These are phyloP conservation scores for Cornus suecica DNA, from an alignment of 148 eudicot species.

Conservation along the genomic window DNA sequence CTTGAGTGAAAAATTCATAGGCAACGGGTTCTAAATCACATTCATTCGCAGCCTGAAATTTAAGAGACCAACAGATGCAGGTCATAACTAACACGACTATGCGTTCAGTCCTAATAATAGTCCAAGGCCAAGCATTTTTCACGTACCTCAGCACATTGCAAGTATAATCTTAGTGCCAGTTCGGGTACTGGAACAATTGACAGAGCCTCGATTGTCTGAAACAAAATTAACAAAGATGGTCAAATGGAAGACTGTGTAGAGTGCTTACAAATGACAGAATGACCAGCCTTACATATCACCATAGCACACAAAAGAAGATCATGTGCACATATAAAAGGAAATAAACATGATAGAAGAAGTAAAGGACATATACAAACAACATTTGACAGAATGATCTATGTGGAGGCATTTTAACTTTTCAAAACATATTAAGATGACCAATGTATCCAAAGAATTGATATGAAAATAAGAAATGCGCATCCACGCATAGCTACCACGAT, in stretches of 20 bases:
- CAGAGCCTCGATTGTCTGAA: slow-evolving; percentile 84
- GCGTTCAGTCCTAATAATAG: slow-evolving; percentile 6
- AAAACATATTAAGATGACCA: neutral
- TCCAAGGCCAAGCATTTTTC: slow-evolving; percentile 4
- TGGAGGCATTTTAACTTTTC: neutral
- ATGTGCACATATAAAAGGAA: neutral
- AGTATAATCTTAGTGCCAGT: slow-evolving; percentile 77
- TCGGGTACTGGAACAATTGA: slow-evolving; percentile 83
- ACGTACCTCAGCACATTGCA: slow-evolving; percentile 94
- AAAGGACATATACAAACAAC: neutral
- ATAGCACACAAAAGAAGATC: neutral
- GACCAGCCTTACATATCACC: neutral
- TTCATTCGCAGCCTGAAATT: slow-evolving; percentile 82
- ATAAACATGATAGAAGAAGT: neutral
- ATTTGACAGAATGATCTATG: neutral
- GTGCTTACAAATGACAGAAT: neutral
- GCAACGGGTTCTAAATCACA: slow-evolving; percentile 96
- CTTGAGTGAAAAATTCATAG: slow-evolving; percentile 97
- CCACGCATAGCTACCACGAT: neutral
- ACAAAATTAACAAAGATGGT: slow-evolving; percentile 14
- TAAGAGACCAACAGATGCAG: slow-evolving; percentile 12
- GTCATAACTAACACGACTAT: slow-evolving; percentile 13
- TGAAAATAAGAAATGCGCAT: neutral
- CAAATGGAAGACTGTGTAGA: neutral
- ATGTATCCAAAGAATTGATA: neutral